phyloP scores from a whole-genome alignment of 371 early-diverging fungal genomes.

The Mucor mucedo region DNA sequence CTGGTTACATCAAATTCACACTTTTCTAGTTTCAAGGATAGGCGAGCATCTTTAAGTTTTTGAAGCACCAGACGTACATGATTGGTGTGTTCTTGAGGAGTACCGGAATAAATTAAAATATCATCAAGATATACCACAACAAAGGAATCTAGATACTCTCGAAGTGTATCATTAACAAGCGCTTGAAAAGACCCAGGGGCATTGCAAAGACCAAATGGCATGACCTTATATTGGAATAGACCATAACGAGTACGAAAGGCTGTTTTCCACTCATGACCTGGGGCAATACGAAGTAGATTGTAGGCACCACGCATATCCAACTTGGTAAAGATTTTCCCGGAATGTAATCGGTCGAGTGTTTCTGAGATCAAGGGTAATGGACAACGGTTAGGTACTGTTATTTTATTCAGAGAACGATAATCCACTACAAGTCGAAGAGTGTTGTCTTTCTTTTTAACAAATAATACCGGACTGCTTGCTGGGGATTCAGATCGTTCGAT shows the following conservation, averaged over 20 bases:
- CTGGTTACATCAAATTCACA: slow-evolving; percentile 40
- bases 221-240: slow-evolving; percentile 47
- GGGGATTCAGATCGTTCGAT: slow-evolving; percentile 51
- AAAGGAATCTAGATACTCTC: slow-evolving; percentile 37
- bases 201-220: slow-evolving; percentile 59
- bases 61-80: slow-evolving; percentile 46
- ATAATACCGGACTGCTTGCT: slow-evolving; percentile 53
- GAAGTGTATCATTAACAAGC: slow-evolving; percentile 42
- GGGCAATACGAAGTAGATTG: slow-evolving; percentile 32
- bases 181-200: slow-evolving; percentile 52
- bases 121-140: slow-evolving; percentile 53
- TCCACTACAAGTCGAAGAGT: slow-evolving; percentile 44
- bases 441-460: slow-evolving; percentile 60
- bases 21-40: slow-evolving; percentile 45
- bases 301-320: slow-evolving; percentile 46
- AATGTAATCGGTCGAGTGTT: slow-evolving; percentile 2
- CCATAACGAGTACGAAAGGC: slow-evolving; percentile 27
- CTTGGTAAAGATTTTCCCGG: slow-evolving; percentile 14
- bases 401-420: slow-evolving; percentile 56
- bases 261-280: slow-evolving; percentile 7
- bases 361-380: slow-evolving; percentile 6
- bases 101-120: slow-evolving; percentile 49
- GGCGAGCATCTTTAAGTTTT: slow-evolving; percentile 25
- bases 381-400: slow-evolving; percentile 25
- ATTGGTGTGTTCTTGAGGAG: slow-evolving; percentile 38